phyloP scores from a whole-genome alignment of 2,329 filamentous ascomycete genomes.

The Colletotrichum sojae region DNA sequence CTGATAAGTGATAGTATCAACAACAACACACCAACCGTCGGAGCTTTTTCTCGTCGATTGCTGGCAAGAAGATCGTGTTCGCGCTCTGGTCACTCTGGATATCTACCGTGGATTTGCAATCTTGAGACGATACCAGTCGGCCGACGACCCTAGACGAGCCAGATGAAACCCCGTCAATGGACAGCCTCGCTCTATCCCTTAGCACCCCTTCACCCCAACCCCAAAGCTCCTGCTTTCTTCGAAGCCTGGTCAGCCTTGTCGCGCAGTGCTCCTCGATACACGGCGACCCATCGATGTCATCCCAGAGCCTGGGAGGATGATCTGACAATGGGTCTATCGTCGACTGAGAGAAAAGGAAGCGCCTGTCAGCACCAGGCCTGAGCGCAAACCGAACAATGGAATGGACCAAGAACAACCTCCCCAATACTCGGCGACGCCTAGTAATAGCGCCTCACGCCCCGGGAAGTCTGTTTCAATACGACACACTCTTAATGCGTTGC shows the following conservation, averaged over 20 bases:
- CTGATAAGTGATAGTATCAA: not conserved
- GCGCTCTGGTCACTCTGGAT: slow-evolving; percentile 15
- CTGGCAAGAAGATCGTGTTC: not conserved
- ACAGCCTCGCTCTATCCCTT: slow-evolving; percentile 27
- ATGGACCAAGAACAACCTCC: not conserved
- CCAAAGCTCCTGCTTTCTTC: slow-evolving; percentile 2
- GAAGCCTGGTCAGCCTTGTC: slow-evolving; percentile 26
- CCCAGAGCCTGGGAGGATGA: slow-evolving; percentile 6
- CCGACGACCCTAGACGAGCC: slow-evolving; percentile 22
- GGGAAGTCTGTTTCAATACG: slow-evolving; percentile 35
- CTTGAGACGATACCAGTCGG: slow-evolving; percentile 40
- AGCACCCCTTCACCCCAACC: not conserved
- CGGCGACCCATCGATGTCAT: slow-evolving; percentile 18
- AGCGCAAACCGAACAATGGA: slow-evolving; percentile 10
- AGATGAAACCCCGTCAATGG: slow-evolving; percentile 30
- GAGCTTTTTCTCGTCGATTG: slow-evolving; percentile 13
- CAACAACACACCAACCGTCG: slow-evolving; percentile 15
- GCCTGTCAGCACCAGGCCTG: slow-evolving; percentile 14
- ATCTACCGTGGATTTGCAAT: slow-evolving; percentile 40
- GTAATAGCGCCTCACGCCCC: slow-evolving; percentile 18
- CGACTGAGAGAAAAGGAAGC: slow-evolving; percentile 15
- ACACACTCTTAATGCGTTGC: slow-evolving; percentile 19
- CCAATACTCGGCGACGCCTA: slow-evolving; percentile 19
- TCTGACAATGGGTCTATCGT: slow-evolving; percentile 29
- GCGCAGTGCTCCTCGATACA: not conserved